Evolutionary conservation across 768 basidiomycete genomes (phyloP).

Genomic region (Erythrobasidium yunnanense): DNA sequence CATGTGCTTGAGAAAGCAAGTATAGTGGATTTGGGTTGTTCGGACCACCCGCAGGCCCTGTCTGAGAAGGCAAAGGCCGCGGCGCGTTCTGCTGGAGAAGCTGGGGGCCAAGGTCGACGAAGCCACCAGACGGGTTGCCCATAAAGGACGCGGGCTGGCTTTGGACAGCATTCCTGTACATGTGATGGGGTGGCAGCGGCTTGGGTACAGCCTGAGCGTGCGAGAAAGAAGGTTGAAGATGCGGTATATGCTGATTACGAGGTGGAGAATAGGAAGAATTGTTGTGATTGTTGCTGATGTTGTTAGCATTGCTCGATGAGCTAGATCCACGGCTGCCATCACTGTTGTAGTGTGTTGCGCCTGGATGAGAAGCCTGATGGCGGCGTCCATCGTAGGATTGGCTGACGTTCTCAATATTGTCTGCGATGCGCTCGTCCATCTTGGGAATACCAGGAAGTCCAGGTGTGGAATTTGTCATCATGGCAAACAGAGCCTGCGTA

Average conservation of each 20-base stretch:
- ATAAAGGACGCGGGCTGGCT: neutral
- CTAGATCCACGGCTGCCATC: neutral
- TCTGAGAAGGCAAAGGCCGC: neutral
- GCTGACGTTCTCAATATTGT: neutral
- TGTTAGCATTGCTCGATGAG: neutral
- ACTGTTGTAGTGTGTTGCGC: neutral
- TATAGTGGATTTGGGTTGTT: slow-evolving; percentile 34
- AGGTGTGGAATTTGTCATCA: slow-evolving; percentile 58
- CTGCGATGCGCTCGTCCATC: neutral
- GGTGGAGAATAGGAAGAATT: neutral
- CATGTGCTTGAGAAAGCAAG: slow-evolving; percentile 35
- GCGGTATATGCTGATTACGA: neutral
- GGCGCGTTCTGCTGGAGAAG: slow-evolving; percentile 22
- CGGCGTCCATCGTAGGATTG: neutral
- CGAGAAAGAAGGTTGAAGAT: neutral
- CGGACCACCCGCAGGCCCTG: neutral
- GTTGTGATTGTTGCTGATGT: neutral
- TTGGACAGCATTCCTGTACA: neutral
- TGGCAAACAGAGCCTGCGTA: slow-evolving; percentile 81
- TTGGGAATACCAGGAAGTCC: slow-evolving; percentile 14
- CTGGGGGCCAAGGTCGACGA: neutral
- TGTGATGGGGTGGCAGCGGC: neutral
- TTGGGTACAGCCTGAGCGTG: neutral
- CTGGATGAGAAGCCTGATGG: neutral
- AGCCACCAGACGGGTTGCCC: neutral